Conservation (phyloP, 495 filamentous ascomycete genomes). For the Pseudotulostoma volvatum region DNA sequence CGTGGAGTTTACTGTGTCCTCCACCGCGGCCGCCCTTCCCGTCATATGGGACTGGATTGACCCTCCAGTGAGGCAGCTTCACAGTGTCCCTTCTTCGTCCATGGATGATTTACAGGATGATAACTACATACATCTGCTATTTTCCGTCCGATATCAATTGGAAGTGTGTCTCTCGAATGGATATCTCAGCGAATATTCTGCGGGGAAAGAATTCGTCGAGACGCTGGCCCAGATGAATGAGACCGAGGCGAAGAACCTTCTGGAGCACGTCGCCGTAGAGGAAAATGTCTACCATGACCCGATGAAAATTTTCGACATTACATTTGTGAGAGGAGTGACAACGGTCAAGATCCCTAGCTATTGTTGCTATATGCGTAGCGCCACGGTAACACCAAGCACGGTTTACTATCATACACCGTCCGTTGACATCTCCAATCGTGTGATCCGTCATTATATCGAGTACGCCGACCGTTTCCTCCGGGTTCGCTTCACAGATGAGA, state of each 20-base stretch:
- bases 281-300: conserved; percentile 49
- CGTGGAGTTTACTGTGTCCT: conserved; percentile 13
- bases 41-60: conserved; percentile 47
- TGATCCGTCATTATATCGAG: conserved; percentile 54
- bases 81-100: conserved; percentile 10
- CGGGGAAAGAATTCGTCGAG: conserved; percentile 46
- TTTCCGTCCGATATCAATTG: conserved; percentile 70
- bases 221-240: conserved; percentile 37
- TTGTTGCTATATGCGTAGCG: conserved; percentile 59
- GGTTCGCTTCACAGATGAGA: conserved; percentile 80
- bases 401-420: conserved; percentile 61
- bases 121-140: conserved; percentile 37
- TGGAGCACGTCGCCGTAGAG: conserved; percentile 46
- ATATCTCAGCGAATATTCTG: conserved; percentile 61
- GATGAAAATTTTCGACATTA: conserved; percentile 52
- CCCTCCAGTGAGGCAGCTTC: conserved; percentile 7
- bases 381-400: conserved; percentile 65
- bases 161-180: conserved; percentile 79
- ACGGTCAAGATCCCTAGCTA: conserved; percentile 46
- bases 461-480: conserved; percentile 74
- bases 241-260: conserved; percentile 30
- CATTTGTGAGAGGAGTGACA: conserved; percentile 25
- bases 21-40: conserved; percentile 11
- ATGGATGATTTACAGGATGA: conserved; percentile 19
- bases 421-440: conserved; percentile 75